Evolutionary conservation across 1,139 yeast genomes (phyloP), one percentile per base, ranked within the genome.

Genomic region (Yamadazyma blattariae): DNA sequence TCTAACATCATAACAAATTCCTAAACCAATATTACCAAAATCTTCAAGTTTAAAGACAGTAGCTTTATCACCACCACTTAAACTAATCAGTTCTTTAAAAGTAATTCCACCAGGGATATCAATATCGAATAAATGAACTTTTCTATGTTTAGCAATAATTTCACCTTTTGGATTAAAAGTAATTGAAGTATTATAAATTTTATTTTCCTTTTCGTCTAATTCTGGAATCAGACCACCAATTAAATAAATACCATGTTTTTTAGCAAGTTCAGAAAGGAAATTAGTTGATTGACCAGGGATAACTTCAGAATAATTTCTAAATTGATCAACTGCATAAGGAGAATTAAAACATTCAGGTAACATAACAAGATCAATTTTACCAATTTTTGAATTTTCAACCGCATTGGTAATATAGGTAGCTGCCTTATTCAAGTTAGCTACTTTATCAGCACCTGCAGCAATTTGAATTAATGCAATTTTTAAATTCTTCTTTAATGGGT

Each of bases 171-270:
- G 82, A 41, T 77, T 61, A 56, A 87, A 90, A 1, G 94, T 78
- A 39, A 88, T 59, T 14, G 88, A 83, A 12, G 97, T 90, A 64
- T 90, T 90, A 71, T 79, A 90, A 37, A 85, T 61, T 46, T 78
- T 76, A 42, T 75, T 67, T 20, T 60, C 68, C 9, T 62, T 67
- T 22, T 72, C 46, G 33, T 56, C 83, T 29, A 71, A 51, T 57
- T 90, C 97, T 1, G 97, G 97, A 45, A 87, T 80, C 2, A 96
- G 86, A 10, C 98, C 98, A 11, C 97, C 97, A 35, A 90, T 74
- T 29, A 90, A 67, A 40, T 71, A 77, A 28, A 86, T 72, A 5
- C 68, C 67, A 45, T 78, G 68, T 39, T 77, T 68, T 42, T 71
- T 71, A 13, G 97, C 96, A 43, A 87, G 55, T 1, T 61, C 55